phyloP scores from a whole-genome alignment of 139 green algal species.

The Chlorella sp. region DNA sequence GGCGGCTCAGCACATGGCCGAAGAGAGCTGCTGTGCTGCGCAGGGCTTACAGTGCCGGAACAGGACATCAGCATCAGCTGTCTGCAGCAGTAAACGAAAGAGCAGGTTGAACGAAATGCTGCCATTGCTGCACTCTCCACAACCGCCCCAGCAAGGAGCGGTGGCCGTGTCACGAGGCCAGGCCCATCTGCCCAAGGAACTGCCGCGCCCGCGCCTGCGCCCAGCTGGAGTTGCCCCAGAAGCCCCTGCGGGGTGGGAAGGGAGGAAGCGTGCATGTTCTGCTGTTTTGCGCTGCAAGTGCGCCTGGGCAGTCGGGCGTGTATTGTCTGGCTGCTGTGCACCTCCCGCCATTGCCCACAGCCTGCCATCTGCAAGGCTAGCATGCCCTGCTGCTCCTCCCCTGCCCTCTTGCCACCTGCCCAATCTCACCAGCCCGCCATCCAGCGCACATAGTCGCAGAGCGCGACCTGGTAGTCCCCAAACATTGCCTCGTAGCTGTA shows the following conservation, averaged over 20 bases:
- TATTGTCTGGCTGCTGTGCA: no score
- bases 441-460: constrained; percentile 67
- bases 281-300: background rate
- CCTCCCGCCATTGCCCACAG: no score
- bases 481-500: constrained; percentile 22
- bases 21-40: no score
- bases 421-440: constrained; percentile 58
- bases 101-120: no score
- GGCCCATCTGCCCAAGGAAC: constrained; percentile 8
- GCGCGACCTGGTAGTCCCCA: constrained; percentile 1
- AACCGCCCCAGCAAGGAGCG: no score
- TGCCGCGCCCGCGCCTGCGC: background rate
- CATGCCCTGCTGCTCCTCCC: no score
- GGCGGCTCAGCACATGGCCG: no score
- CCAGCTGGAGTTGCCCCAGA: constrained; percentile 34
- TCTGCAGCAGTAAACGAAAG: no score
- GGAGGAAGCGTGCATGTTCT: background rate
- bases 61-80: no score
- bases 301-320: background rate
- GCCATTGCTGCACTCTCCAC: background rate
- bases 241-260: constrained; percentile 10
- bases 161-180: background rate
- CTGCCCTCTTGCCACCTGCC: background rate
- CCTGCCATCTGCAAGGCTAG: no score
- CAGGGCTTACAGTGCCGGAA: no score